Evolutionary conservation across 305 asterid species (phyloP).

Genomic region (Fraxinus sp.): DNA sequence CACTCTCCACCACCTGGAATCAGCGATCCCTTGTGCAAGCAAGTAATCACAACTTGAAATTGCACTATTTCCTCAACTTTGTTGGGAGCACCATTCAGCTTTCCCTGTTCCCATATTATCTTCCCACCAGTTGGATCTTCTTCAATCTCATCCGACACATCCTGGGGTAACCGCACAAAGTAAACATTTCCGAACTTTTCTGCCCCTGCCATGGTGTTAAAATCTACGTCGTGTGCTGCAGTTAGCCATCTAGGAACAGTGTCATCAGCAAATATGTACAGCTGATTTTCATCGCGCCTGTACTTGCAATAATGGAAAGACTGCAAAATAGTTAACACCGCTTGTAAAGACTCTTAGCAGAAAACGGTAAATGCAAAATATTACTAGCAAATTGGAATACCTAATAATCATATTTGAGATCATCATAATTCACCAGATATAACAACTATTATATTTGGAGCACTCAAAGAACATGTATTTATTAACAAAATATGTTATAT

Average conservation of each 20-base stretch:
- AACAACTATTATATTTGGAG: no score
- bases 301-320: no score
- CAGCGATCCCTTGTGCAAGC: constrained; percentile 87
- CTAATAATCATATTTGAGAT: no score
- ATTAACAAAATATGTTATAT: no score
- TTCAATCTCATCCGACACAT: constrained; percentile 95
- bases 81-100: constrained; percentile 95
- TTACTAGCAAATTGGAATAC: no score
- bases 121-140: constrained; percentile 99
- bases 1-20: constrained; percentile 97
- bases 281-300: constrained; percentile 47
- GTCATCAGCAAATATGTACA: constrained; percentile 94
- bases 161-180: constrained; percentile 93
- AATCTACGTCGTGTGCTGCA: constrained; percentile 79
- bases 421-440: no score
- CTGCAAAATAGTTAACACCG: no score
- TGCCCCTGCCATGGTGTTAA: constrained; percentile 81
- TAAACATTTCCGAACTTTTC: constrained; percentile 93
- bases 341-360: no score
- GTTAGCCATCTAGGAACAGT: constrained; percentile 99
- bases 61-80: constrained; percentile 95
- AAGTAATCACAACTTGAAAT: constrained; percentile 75
- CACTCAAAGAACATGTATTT: no score
- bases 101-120: constrained; percentile 99
- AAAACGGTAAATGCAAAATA: no score